Percentiles rank a stretch among this genome's conserved stretches.
Evolutionary conservation across 345 rosid species (phyloP).

Genomic region (Lepidium aucheri): DNA sequence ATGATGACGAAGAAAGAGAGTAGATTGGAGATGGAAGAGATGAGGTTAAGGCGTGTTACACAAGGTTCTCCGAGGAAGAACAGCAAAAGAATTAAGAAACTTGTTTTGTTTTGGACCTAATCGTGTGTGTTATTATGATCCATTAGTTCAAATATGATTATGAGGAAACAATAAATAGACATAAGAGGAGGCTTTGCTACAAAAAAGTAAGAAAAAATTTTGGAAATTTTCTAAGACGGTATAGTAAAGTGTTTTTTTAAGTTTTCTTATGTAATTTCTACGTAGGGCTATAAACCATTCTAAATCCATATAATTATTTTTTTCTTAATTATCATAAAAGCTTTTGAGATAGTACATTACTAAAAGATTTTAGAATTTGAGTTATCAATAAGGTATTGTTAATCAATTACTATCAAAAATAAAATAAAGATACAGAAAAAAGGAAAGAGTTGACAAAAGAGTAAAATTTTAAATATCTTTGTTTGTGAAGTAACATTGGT

Average conservation of each 20-base stretch:
- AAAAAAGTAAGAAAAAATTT: not conserved
- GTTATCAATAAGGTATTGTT: no score
- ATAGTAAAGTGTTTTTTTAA: not conserved
- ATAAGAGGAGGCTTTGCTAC: constrained; percentile 9
- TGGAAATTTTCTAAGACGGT: not conserved
- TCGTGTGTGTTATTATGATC: not conserved
- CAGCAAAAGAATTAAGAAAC: constrained; percentile 20
- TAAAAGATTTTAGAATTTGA: no score
- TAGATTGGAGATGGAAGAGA: constrained; percentile 11
- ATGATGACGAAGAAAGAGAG: constrained; percentile 3
- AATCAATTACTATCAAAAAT: no score
- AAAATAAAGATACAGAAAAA: no score
- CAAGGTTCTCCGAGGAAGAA: constrained; percentile 21
- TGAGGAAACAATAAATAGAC: constrained; percentile 8
- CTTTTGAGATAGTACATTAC: not conserved
- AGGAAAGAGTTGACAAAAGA: no score
- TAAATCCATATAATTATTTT: not conserved
- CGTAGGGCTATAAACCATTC: not conserved
- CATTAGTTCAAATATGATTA: constrained; percentile 5
- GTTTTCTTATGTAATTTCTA: not conserved
- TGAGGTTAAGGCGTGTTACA: constrained; percentile 1
- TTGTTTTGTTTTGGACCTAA: constrained; percentile 24
- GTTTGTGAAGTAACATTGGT: no score
- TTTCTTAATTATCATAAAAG: not conserved
- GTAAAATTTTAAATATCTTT: no score